phyloP scores from a whole-genome alignment of 768 basidiomycete genomes.

The Coprinopsis marcescibilis region DNA sequence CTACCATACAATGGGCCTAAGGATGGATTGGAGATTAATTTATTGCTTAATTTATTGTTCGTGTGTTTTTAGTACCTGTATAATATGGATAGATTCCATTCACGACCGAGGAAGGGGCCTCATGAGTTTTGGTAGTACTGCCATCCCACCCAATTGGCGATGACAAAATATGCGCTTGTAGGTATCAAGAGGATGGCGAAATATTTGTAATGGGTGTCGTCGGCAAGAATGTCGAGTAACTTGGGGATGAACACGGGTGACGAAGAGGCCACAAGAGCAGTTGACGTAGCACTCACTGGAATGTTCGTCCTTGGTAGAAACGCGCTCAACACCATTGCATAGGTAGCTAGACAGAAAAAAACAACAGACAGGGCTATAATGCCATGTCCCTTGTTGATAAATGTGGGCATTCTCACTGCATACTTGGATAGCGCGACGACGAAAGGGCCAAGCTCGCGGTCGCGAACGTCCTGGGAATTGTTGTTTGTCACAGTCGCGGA shows the following conservation, averaged over 20 bases:
- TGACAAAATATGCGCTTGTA: constrained; percentile 80
- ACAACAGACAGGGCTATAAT: constrained; percentile 39
- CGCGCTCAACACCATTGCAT: constrained; percentile 61
- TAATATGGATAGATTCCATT: neutral
- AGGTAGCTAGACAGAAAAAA: constrained; percentile 54
- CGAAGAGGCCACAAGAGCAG: neutral
- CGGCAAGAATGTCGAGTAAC: constrained; percentile 58
- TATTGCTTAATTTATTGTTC: constrained; percentile 6
- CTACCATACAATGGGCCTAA: neutral
- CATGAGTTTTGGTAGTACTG: constrained; percentile 92
- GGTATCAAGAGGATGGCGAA: constrained; percentile 75
- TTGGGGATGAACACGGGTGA: constrained; percentile 20
- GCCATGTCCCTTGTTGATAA: constrained; percentile 35
- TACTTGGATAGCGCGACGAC: no score
- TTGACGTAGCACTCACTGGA: constrained; percentile 43
- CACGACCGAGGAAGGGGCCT: constrained; percentile 13
- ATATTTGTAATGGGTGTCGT: constrained; percentile 90
- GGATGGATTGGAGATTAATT: constrained; percentile 3
- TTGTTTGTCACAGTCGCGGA: neutral
- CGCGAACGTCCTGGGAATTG: constrained; percentile 2
- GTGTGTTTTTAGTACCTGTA: neutral
- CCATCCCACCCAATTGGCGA: constrained; percentile 99
- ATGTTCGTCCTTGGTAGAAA: constrained; percentile 51
- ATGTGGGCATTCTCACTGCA: no score
- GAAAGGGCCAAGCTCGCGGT: no score